Conservation (phyloP, 495 filamentous ascomycete species). For the Tuber aestivum region DNA sequence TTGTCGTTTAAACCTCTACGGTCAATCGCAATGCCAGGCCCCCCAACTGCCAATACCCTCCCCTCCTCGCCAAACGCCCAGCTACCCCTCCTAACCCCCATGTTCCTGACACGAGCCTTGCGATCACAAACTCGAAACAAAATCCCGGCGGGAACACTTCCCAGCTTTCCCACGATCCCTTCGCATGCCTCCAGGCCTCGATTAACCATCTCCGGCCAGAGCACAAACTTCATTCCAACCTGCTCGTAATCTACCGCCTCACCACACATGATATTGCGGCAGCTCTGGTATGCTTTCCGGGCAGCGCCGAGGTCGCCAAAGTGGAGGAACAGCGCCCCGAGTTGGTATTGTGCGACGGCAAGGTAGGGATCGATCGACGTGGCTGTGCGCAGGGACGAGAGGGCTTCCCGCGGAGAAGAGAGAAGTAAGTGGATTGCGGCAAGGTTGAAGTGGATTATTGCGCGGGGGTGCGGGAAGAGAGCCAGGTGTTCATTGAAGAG, state of each 20-base stretch:
- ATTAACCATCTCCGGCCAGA: conserved; percentile 5
- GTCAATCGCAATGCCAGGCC: background rate
- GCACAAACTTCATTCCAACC: conserved; percentile 14
- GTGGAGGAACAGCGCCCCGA: conserved; percentile 1
- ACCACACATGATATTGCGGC: background rate
- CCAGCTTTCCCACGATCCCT: background rate
- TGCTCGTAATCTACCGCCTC: conserved; percentile 18
- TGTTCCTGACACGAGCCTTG: conserved; percentile 4
- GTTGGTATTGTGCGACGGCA: conserved; percentile 17
- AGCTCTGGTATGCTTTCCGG: background rate
- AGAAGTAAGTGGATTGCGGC: conserved; percentile 20
- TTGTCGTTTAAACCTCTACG: background rate
- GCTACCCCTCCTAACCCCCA: conserved; percentile 14
- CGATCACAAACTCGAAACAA: conserved; percentile 18
- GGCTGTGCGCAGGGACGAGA: conserved; percentile 10
- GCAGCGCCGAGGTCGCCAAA: conserved; percentile 6
- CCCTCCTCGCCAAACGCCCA: conserved; percentile 30
- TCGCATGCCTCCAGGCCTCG: background rate
- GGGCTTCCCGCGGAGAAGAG: background rate
- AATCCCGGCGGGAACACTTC: background rate
- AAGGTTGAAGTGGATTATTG: conserved; percentile 22
- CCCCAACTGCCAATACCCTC: conserved; percentile 14
- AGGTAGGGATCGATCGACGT: conserved; percentile 4
- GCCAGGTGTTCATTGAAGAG: conserved; percentile 13
- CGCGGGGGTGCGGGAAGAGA: background rate